Evolutionary conservation across 345 rosid species (phyloP).

Genomic region (Kernera saxatilis): DNA sequence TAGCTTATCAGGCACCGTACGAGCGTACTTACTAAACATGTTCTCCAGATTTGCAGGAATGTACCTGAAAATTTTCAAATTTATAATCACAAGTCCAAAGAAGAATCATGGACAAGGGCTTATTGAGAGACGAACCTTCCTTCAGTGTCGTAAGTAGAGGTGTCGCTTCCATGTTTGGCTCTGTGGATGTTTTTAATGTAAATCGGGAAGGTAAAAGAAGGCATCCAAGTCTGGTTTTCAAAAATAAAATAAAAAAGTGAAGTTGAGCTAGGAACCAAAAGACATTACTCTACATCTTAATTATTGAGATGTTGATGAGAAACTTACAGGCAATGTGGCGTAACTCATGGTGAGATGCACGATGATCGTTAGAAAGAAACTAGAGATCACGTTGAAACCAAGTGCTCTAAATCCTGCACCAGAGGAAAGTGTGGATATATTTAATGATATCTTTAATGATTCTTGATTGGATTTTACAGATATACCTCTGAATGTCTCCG

Average conservation of each 20-base stretch:
- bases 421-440: neutral
- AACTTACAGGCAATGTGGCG: slow-evolving; percentile 48
- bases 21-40: slow-evolving; percentile 61
- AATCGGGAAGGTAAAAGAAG: slow-evolving; percentile 43
- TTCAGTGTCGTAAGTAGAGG: slow-evolving; percentile 55
- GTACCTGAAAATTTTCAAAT: slow-evolving; percentile 27
- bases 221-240: slow-evolving; percentile 47
- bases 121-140: slow-evolving; percentile 39
- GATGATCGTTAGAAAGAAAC: slow-evolving; percentile 34
- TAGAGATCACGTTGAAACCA: slow-evolving; percentile 49
- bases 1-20: slow-evolving; percentile 50
- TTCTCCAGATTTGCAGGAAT: slow-evolving; percentile 54
- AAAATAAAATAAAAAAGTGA: neutral
- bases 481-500: slow-evolving; percentile 49
- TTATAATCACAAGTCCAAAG: neutral
- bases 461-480: neutral
- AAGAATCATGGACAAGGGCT: neutral
- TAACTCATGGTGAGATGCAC: slow-evolving; percentile 49
- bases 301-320: neutral
- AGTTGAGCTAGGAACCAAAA: neutral
- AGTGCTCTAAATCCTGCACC: slow-evolving; percentile 42
- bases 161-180: slow-evolving; percentile 65
- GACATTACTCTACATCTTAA: neutral
- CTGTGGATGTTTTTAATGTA: slow-evolving; percentile 50
- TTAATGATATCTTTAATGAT: neutral